Evolutionary conservation across 192 early-diverging fungal species (phyloP), one percentile per base, ranked within the genome.

Genomic region (Funneliformis geosporum): DNA sequence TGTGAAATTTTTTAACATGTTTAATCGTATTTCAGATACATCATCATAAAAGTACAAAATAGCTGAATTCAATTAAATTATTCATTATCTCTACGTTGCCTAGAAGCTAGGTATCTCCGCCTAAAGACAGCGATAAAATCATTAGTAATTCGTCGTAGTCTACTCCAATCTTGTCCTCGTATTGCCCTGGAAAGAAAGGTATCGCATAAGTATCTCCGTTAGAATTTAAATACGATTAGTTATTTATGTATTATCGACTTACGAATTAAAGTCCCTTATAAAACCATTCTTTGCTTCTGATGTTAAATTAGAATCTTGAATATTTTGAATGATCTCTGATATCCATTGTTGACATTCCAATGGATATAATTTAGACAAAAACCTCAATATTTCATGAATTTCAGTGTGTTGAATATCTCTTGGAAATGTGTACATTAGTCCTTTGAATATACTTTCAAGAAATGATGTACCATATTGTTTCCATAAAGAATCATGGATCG

Each of bases 111-210:
- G 76, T 89, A 81, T 79, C 88, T 86, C 65, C 91, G 83, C 62
- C 89, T 82, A 79, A 89, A 93, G 25, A 82, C 40, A 10, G 84
- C 85, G 8, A 88, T 84, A 72, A 93, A 91, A 65, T 93, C 90
- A 25, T 86, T 83, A 1, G 91, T 76, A 4, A 88, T 79, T n/a
- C 86, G 75, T 76, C 85, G 79, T 42, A 90, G 80, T 75, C 83
- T 90, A 43, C 64, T 83, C 86, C 86, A 86, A 73, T 91, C 85
- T 16, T 81, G 77, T 46, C 84, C 85, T 14, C 86, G 86, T 23
- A 83, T 85, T 62, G 87, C 85, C 55, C 91, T 75, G 16, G 59
- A 78, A 8, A 39, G 5, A 44, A 65, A 60, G 10, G 39, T 8
- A 33, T 33, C 33, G 33, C 33, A 33, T 33, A 33, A 33, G 33